Conservation (phyloP, 1,139 yeast genomes). For the Petasospora fabianii region DNA sequence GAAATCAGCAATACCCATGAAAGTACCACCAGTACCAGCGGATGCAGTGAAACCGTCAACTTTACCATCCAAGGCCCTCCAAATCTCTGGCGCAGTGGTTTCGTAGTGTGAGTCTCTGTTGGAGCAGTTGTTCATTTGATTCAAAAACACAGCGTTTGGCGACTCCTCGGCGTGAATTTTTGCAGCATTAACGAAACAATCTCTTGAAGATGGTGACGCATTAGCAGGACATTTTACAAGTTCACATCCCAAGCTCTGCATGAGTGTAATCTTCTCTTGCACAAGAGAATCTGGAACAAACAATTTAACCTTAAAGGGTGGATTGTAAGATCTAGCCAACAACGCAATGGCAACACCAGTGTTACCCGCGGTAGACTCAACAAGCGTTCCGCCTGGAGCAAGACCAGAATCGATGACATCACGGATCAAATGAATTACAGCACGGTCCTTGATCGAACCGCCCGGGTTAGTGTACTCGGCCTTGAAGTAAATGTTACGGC, state of each 20-base stretch:
- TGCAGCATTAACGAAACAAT: constrained; percentile 20
- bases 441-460: constrained; percentile 82
- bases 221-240: constrained; percentile 18
- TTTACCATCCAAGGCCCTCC: constrained; percentile 22
- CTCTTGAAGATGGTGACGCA: constrained; percentile 19
- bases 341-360: constrained; percentile 24
- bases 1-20: constrained; percentile 21
- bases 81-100: constrained; percentile 25
- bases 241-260: constrained; percentile 19
- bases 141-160: constrained; percentile 19
- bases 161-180: constrained; percentile 15
- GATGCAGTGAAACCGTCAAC: constrained; percentile 22
- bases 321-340: constrained; percentile 20
- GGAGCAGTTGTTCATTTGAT: constrained; percentile 23
- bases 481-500: constrained; percentile 72
- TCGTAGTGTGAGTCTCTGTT: constrained; percentile 23
- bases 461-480: constrained; percentile 90
- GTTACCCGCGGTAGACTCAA: constrained; percentile 36
- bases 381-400: constrained; percentile 45
- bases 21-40: constrained; percentile 27
- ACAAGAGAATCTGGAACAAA: constrained; percentile 24
- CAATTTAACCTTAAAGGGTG: constrained; percentile 22
- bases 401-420: constrained; percentile 71
- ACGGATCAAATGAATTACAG: constrained; percentile 66
- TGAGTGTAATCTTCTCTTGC: constrained; percentile 16